A percentile compares a stretch with the other conserved stretches of the same genome.
These are phyloP conservation scores for Nymphaea colorata DNA, from an alignment of 164 flowering plant genomes.

Conservation along the genomic window DNA sequence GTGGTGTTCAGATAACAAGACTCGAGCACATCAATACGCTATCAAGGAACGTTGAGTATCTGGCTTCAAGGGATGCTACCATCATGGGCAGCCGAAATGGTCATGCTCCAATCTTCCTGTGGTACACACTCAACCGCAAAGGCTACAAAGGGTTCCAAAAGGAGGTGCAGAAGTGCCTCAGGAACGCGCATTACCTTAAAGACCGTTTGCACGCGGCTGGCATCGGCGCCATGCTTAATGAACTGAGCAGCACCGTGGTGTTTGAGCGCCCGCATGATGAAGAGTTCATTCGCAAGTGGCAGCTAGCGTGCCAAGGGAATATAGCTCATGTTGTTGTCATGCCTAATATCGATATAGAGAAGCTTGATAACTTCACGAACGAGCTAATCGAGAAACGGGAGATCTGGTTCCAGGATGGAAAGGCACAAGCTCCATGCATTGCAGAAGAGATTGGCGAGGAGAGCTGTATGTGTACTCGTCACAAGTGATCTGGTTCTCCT, in stretches of 20 bases:
- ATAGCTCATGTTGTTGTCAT: conserved; percentile 93
- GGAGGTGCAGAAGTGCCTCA: conserved; percentile 86
- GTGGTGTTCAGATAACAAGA: conserved; percentile 90
- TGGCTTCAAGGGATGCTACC: conserved; percentile 95
- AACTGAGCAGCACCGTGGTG: conserved; percentile 94
- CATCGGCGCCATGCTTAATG: conserved; percentile 88
- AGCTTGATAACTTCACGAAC: conserved; percentile 57
- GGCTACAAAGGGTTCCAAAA: conserved; percentile 93
- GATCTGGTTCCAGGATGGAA: conserved; percentile 54
- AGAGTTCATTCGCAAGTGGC: conserved; percentile 84
- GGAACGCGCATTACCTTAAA: conserved; percentile 85
- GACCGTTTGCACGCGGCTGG: conserved; percentile 61
- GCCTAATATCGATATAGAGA: conserved; percentile 76
- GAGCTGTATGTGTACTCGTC: conserved; percentile 53
- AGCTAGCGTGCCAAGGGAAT: conserved; percentile 88
- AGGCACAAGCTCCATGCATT: conserved; percentile 52
- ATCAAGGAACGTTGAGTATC: conserved; percentile 86
- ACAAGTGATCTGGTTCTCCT: conserved; percentile 22
- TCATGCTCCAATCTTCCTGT: conserved; percentile 91
- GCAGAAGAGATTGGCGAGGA: conserved; percentile 55
- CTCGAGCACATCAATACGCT: conserved; percentile 77
- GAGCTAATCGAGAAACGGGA: conserved; percentile 46
- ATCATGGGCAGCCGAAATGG: conserved; percentile 98
- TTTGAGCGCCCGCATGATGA: conserved; percentile 82
- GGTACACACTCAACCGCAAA: conserved; percentile 87